phyloP scores from a whole-genome alignment of 495 filamentous ascomycete genomes.

The Penicillium mononematosum region DNA sequence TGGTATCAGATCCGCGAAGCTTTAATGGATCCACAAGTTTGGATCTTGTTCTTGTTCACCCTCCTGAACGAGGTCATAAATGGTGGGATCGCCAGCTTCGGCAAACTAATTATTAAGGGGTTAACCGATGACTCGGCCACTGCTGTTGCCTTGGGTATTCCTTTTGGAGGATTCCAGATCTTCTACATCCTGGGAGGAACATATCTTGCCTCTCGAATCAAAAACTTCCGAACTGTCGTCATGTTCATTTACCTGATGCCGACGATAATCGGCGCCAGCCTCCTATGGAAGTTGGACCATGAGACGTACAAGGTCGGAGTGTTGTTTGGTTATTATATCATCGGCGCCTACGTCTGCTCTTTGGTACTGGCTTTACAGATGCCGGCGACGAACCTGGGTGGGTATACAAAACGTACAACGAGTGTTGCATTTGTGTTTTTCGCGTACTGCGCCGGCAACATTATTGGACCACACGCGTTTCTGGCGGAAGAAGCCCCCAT shows the following conservation, averaged over 20 bases:
- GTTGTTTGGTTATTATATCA: constrained; percentile 42
- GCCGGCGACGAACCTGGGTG: constrained; percentile 41
- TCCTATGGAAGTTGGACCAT: constrained; percentile 39
- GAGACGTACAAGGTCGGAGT: constrained; percentile 33
- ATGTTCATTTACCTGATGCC: constrained; percentile 40
- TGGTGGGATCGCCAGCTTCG: constrained; percentile 38
- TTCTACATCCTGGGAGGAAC: constrained; percentile 37
- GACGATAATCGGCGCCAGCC: constrained; percentile 33
- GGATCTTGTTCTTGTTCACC: constrained; percentile 35
- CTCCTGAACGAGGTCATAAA: constrained; percentile 41
- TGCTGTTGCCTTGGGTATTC: constrained; percentile 39
- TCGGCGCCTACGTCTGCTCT: constrained; percentile 39
- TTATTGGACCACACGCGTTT: constrained; percentile 39
- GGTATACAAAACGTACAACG: constrained; percentile 45
- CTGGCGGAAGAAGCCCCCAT: constrained; percentile 33
- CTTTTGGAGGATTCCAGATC: constrained; percentile 41
- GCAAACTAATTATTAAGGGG: constrained; percentile 43
- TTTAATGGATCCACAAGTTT: constrained; percentile 41
- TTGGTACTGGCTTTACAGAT: constrained; percentile 42
- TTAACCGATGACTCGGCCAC: constrained; percentile 29
- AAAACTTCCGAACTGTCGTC: constrained; percentile 35
- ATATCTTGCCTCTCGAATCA: constrained; percentile 33
- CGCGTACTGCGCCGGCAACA: constrained; percentile 39
- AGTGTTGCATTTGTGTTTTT: constrained; percentile 40
- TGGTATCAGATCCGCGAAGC: constrained; percentile 48